Conservation (phyloP, 768 basidiomycete genomes). For the Gloeophyllum trabeum region DNA sequence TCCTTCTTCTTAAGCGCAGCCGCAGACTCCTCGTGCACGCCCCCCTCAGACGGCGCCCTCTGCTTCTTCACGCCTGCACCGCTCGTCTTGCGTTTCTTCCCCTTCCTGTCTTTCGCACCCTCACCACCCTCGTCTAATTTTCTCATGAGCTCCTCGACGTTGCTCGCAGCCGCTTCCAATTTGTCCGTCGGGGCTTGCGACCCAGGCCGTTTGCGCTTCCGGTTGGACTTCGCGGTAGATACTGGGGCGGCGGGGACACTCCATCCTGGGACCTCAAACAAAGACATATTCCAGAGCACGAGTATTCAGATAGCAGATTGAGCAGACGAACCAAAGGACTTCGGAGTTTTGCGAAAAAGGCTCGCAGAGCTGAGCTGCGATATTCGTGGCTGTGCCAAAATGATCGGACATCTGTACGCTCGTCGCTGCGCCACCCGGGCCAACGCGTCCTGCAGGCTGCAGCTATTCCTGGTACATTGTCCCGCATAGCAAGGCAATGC, state of each 20-base stretch:
- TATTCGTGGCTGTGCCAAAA: too few relatives aligned
- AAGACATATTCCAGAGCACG: constrained; percentile 20
- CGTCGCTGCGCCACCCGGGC: too few relatives aligned
- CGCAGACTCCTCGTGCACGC: not conserved
- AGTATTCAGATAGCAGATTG: too few relatives aligned
- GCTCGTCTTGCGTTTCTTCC: constrained; percentile 8
- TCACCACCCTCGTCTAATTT: constrained; percentile 9
- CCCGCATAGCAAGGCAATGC: too few relatives aligned
- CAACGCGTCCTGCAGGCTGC: too few relatives aligned
- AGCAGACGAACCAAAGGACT: too few relatives aligned
- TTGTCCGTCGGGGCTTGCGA: constrained; percentile 7
- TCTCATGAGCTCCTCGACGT: constrained; percentile 23
- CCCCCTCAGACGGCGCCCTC: not conserved
- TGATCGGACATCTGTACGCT: too few relatives aligned
- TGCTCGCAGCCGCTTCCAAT: constrained; percentile 15
- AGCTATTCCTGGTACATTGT: too few relatives aligned
- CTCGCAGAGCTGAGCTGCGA: too few relatives aligned
- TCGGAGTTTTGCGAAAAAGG: too few relatives aligned
- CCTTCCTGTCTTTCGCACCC: constrained; percentile 2
- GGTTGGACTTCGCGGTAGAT: constrained; percentile 5
- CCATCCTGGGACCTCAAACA: constrained; percentile 26
- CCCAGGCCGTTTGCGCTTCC: constrained; percentile 19
- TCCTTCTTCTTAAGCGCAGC: not conserved
- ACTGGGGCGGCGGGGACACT: constrained; percentile 14
- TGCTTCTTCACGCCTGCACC: constrained; percentile 6